Base-by-base conservation (phyloP, 768 basidiomycete species). In the Podaxis sp. region DNA sequence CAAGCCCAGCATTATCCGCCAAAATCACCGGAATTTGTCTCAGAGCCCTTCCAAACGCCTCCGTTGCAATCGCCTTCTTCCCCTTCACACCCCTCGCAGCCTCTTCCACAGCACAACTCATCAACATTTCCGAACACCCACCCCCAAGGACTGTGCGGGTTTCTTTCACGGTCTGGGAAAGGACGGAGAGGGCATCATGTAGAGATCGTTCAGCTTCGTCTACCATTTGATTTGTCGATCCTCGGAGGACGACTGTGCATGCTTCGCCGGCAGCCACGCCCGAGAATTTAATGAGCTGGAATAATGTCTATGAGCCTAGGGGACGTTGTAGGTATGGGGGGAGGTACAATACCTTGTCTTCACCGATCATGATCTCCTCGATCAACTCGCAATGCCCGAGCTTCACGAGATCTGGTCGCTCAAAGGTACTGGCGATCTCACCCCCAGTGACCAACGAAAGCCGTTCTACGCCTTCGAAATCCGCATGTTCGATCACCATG, bases 351-450 rank as follows among this genome's bases (percentile, higher is more conserved):
- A 94, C 96, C 87, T 95, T 97, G 75, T 99, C 97, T 78, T 99
- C 97, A 17, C 97, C 97, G 66, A 99, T 98, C 84, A 99, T 98
- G 68, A 98, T 90, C 78, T 99, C 97, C 77, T 98, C 97, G 60
- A 99, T 97, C 65, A 95, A 72, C 66, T 98, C 96, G 72, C 96
- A 98, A 43, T 81, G 82, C 5, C 97, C 97, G 12, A 99, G 86
- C 73, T 93, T 94, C 62, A 98, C 94, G 27, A 92, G 83, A 68
- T 96, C 93, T 0, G 96, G 94, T 43, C 90, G 81, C 56, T 96
- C 96, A 69, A 98, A 99, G 0, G 96, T 97, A 67, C 89, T 92
- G 0, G 94, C 91, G 65, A 99, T 98, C 76, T 99, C 97, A 27
- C 97, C 97, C 6, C 97, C 97, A 12, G 96, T 98, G 36, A 99